Conservation (phyloP, 2,329 filamentous ascomycete genomes). For the Aspergillus sp. region DNA sequence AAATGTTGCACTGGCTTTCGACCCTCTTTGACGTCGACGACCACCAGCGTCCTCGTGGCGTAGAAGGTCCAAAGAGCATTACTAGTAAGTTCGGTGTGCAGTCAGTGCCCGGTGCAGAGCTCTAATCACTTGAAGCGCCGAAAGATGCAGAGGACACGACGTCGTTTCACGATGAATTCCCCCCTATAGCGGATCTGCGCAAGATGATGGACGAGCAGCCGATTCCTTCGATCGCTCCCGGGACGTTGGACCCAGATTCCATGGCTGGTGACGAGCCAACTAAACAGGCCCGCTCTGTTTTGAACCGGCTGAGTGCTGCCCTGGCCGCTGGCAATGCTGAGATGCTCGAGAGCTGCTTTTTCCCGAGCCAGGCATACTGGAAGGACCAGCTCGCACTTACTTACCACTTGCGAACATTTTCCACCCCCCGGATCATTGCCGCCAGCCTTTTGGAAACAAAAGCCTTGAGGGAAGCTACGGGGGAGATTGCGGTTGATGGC, state of each 20-base stretch:
- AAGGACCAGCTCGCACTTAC: slow-evolving; percentile 32
- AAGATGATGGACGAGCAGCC: slow-evolving; percentile 19
- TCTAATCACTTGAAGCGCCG: too few relatives aligned
- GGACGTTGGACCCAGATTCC: slow-evolving; percentile 4
- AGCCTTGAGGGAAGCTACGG: neutral
- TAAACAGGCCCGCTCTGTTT: slow-evolving; percentile 2
- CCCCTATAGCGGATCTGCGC: slow-evolving; percentile 12
- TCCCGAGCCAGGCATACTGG: slow-evolving; percentile 28
- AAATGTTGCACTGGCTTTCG: too few relatives aligned
- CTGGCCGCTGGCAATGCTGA: slow-evolving; percentile 10
- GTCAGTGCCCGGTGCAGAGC: too few relatives aligned
- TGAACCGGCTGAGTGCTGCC: slow-evolving; percentile 9
- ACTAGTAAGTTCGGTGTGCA: too few relatives aligned
- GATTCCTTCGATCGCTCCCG: slow-evolving; percentile 13
- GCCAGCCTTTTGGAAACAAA: slow-evolving; percentile 9
- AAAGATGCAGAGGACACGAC: too few relatives aligned
- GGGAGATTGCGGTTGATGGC: slow-evolving; percentile 7
- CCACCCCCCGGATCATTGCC: slow-evolving; percentile 13
- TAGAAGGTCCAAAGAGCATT: too few relatives aligned
- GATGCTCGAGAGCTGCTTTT: slow-evolving; percentile 22
- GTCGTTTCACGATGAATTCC: slow-evolving; percentile 5
- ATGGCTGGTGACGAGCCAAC: slow-evolving; percentile 9
- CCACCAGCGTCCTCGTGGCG: too few relatives aligned
- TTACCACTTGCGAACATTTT: slow-evolving; percentile 31
- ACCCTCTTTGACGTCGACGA: too few relatives aligned